Percentiles rank a stretch among this genome's conserved stretches.
phyloP scores from a whole-genome alignment of 306 rosid genomes.

The Canavalia ensiformis region DNA sequence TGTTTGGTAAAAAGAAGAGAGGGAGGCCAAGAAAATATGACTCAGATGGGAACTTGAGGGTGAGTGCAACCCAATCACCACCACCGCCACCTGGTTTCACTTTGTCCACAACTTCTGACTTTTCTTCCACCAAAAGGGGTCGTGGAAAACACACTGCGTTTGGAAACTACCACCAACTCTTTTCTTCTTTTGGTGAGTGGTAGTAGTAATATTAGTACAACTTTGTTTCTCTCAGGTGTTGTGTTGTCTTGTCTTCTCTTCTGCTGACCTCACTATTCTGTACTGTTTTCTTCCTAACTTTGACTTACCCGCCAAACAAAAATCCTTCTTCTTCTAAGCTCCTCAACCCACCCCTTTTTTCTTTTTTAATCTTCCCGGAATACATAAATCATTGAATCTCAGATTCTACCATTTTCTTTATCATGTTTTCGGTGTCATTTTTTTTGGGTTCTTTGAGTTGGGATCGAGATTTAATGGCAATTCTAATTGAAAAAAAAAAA shows the following conservation, averaged over 20 bases:
- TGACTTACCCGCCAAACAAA: conserved; percentile 29
- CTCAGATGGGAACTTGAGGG: conserved; percentile 69
- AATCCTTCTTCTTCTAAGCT: background rate
- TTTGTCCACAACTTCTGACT: conserved; percentile 60
- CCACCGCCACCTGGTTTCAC: conserved; percentile 59
- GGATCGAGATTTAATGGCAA: conserved; percentile 22
- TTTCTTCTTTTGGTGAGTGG: conserved; percentile 79
- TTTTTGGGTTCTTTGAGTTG: conserved; percentile 38
- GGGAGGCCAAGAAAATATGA: conserved; percentile 93
- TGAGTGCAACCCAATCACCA: conserved; percentile 33
- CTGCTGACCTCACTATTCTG: conserved; percentile 24
- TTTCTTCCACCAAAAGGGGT: conserved; percentile 62
- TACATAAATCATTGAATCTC: conserved; percentile 6
- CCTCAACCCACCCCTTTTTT: background rate
- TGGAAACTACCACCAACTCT: conserved; percentile 66
- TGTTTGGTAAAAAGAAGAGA: conserved; percentile 77
- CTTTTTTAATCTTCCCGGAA: background rate
- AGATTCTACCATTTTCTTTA: background rate
- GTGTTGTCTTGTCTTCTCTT: background rate
- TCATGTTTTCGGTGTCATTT: background rate
- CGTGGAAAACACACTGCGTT: conserved; percentile 71
- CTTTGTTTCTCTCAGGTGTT: background rate
- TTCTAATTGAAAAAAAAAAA: background rate
- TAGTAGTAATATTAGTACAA: background rate
- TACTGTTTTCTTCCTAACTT: conserved; percentile 10